phyloP scores from a whole-genome alignment of 2,329 filamentous ascomycete species.

The Cryphonectria nitschkei region DNA sequence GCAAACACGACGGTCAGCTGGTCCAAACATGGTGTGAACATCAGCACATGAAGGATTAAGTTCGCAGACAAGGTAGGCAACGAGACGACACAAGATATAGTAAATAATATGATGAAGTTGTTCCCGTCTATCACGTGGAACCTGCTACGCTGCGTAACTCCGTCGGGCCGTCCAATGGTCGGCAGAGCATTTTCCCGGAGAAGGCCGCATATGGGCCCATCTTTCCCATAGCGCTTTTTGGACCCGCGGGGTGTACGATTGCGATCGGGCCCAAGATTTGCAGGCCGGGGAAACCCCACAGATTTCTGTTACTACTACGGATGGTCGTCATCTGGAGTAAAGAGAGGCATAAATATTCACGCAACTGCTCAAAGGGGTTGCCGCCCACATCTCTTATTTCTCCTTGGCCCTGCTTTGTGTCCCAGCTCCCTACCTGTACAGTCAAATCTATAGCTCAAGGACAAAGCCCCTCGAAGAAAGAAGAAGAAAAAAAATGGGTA shows the following conservation, averaged over 20 bases:
- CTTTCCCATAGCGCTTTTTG: neutral
- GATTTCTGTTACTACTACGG: neutral
- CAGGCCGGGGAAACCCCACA: constrained; percentile 3
- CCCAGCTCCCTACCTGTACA: neutral
- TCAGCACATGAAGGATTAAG: constrained; percentile 2
- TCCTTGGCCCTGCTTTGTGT: too few relatives aligned
- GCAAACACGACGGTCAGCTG: neutral
- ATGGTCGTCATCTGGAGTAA: constrained; percentile 13
- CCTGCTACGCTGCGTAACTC: neutral
- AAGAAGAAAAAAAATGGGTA: constrained; percentile 5
- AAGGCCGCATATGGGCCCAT: neutral
- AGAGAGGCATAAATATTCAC: constrained; percentile 8
- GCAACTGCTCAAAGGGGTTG: neutral
- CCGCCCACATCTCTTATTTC: neutral
- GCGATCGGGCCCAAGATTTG: constrained; percentile 19
- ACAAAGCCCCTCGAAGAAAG: neutral
- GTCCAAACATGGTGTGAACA: neutral
- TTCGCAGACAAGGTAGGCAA: neutral
- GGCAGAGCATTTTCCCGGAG: constrained; percentile 14
- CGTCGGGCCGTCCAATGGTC: neutral
- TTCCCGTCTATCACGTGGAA: constrained; percentile 4
- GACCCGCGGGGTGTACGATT: neutral
- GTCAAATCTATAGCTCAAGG: neutral
- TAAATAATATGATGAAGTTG: neutral
- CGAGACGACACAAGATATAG: neutral